These are phyloP conservation scores for Pisolithus tinctorius DNA, from an alignment of 768 basidiomycete genomes.

Conservation along the genomic window DNA sequence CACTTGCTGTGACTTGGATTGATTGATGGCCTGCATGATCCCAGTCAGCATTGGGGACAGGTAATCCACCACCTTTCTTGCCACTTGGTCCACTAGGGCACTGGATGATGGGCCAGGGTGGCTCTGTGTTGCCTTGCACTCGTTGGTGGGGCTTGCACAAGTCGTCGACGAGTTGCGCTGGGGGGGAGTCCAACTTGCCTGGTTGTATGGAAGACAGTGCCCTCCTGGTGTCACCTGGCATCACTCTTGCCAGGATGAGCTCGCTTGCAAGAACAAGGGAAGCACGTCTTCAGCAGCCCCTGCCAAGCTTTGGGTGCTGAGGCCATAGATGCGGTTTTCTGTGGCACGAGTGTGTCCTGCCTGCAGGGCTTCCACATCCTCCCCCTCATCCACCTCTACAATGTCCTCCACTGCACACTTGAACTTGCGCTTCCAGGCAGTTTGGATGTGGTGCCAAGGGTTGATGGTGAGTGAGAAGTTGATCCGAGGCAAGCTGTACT, in stretches of 20 bases:
- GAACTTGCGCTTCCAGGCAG: slow-evolving; percentile 10
- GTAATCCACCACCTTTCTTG: neutral
- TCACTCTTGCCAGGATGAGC: neutral
- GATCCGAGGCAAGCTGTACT: neutral
- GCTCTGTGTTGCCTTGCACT: no score
- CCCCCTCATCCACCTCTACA: slow-evolving; percentile 2
- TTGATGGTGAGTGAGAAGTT: neutral
- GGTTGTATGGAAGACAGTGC: neutral
- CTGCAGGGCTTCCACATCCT: slow-evolving; percentile 18
- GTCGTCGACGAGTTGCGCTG: neutral
- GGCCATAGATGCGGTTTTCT: slow-evolving; percentile 24
- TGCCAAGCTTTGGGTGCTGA: slow-evolving; percentile 17
- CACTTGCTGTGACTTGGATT: no score
- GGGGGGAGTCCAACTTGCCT: neutral
- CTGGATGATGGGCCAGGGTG: no score
- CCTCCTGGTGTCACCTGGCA: neutral
- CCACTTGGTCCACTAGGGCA: neutral
- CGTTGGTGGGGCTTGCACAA: no score
- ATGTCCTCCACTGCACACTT: slow-evolving; percentile 3
- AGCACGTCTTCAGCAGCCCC: slow-evolving; percentile 19
- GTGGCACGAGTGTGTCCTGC: slow-evolving; percentile 16
- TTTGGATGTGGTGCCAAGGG: slow-evolving; percentile 17
- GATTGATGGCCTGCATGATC: slow-evolving; percentile 13
- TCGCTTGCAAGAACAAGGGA: slow-evolving; percentile 18
- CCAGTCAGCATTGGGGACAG: neutral